phyloP scores from a whole-genome alignment of 2,329 filamentous ascomycete species.

The Ascochyta viciae-villosae region DNA sequence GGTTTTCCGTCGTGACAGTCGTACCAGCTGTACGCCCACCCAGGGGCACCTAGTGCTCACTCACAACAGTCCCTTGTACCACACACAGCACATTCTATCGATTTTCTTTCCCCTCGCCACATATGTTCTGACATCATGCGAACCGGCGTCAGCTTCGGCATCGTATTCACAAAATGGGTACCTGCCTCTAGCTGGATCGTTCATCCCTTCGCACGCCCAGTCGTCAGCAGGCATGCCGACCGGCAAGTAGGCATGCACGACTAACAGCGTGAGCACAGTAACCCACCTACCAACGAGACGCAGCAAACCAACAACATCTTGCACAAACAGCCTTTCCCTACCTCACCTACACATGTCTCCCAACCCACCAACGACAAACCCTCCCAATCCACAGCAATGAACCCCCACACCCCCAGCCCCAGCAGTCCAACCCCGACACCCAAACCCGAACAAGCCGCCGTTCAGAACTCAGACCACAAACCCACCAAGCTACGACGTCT shows the following conservation, averaged over 20 bases:
- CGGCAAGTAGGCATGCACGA: too few relatives aligned
- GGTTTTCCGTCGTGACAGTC: not conserved
- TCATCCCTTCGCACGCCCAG: constrained; percentile 7
- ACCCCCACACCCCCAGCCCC: not conserved
- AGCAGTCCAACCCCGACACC: not conserved
- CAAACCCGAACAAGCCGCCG: not conserved
- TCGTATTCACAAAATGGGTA: not conserved
- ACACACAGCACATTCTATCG: constrained; percentile 8
- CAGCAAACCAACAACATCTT: not conserved
- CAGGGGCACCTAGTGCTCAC: not conserved
- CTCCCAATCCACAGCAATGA: not conserved
- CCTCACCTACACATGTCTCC: not conserved
- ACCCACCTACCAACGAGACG: not conserved
- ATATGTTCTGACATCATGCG: not conserved
- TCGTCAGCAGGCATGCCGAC: constrained; percentile 2
- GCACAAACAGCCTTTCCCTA: not conserved
- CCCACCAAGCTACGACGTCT: constrained; percentile 9
- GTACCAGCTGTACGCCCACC: not conserved
- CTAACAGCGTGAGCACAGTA: not conserved
- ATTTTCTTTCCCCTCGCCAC: constrained; percentile 4
- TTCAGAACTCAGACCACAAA: not conserved
- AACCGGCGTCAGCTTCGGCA: not conserved
- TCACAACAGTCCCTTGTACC: not conserved
- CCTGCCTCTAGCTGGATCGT: not conserved
- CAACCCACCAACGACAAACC: not conserved